Base-by-base conservation (phyloP, 1,284 basidiomycete genomes). In the Heliocybe sulcata region DNA sequence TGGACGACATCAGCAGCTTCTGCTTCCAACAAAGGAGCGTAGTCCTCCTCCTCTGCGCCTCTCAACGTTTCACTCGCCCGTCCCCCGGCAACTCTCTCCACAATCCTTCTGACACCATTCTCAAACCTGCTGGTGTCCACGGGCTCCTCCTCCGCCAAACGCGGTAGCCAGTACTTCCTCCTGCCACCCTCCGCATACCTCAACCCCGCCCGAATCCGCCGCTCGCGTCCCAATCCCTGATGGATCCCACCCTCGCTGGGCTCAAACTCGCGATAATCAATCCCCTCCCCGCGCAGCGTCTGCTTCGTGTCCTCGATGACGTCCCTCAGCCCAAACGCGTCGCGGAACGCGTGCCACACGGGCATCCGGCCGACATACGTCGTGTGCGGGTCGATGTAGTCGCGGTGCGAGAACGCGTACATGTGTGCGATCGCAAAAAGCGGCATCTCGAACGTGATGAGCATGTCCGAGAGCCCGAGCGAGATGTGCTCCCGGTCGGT, bases 361-460 rank as follows among this genome's bases (percentile, higher is more conserved):
- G 90, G 90, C 77, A 98, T 87, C 22, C 94, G 86, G 1, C 92
- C 94, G 25, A 89, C 87, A 65, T 86, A 90, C 14, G 79, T 74
- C 25, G 83, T 70, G 3, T 76, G 70, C 0, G 77, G 70, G 64
- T 91, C 85, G 61, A 91, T 82, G 66, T 92, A 97, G 68, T 98
- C 94, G 52, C 78, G 86, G 61, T 86, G 81, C 2, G 87, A 83
- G 67, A 95, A 96, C 26, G 93, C 93, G 63, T 86, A 94, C 70
- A 88, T 82, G 70, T 99, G 97, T 1, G 92, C 90, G 50, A 98
- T 77, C 0, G 97, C 95, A 66, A 99, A 99, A 57, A 98, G 72
- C 0, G 96, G 95, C 96, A 99, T 98, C 72, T 99, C 96, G 56
- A 97, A 76, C 71, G 94, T 97, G 63, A 98, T 93, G 56, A 97